phyloP scores from a whole-genome alignment of 805 yeast genomes.

The Hanseniaspora singularis region DNA sequence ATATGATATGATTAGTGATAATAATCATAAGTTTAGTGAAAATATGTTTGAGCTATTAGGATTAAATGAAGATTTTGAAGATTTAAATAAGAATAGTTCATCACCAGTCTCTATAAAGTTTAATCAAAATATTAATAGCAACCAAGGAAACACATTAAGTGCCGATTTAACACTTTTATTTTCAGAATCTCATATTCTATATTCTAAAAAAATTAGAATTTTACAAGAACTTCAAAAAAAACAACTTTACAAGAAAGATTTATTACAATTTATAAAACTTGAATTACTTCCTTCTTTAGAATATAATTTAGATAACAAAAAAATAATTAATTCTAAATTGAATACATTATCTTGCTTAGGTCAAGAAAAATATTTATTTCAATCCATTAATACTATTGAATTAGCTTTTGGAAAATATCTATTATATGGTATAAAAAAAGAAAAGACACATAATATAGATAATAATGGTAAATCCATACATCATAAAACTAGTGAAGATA shows the following conservation, averaged over 20 bases:
- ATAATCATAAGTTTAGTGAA: not conserved
- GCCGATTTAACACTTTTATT: constrained; percentile 20
- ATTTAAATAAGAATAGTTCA: constrained; percentile 20
- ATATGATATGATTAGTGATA: not conserved
- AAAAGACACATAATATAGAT: not conserved
- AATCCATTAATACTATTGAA: not conserved
- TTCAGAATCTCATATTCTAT: constrained; percentile 22
- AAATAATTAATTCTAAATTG: not conserved
- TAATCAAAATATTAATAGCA: too few relatives aligned
- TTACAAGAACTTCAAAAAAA: constrained; percentile 22
- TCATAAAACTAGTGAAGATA: too few relatives aligned
- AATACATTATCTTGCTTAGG: too few relatives aligned
- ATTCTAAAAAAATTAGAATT: constrained; percentile 21
- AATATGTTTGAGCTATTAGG: constrained; percentile 12
- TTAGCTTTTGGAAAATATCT: constrained; percentile 4
- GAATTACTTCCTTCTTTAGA: not conserved
- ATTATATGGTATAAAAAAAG: constrained; percentile 5
- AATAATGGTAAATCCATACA: too few relatives aligned
- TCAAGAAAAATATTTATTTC: too few relatives aligned
- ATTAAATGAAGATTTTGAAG: not conserved
- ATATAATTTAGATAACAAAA: not conserved
- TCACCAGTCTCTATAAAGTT: too few relatives aligned
- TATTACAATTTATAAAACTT: not conserved
- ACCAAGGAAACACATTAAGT: not conserved
- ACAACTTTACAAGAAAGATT: constrained; percentile 1